Evolutionary conservation across 495 filamentous ascomycete genomes (phyloP), one percentile per base, ranked within the genome.

Genomic region (Aspergillus panamensis): DNA sequence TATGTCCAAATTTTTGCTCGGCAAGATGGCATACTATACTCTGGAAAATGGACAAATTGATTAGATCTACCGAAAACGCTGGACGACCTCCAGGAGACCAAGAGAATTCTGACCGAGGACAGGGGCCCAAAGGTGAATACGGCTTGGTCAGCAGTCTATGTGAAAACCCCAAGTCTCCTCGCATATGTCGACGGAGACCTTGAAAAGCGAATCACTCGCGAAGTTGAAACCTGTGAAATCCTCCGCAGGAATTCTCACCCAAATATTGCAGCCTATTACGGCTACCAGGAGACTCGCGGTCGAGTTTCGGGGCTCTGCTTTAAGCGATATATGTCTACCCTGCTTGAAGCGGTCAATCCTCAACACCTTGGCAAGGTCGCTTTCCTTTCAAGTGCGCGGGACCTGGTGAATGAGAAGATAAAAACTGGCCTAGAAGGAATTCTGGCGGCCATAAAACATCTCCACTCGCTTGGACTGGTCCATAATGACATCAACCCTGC

Each of bases 401-500:
- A 60, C 12, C 53, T 60, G 33, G 66, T 67, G 6, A 55, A 19
- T 3, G 50, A 49, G 21, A 48, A 57, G 42, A 63, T 64, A 8
- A 58, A 58, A 64, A 55, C 25, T 45, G 49, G 59, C 25, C 50
- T 73, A 17, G 33, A 65, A 17, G 63, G 61, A 51, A 33, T 73
- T 50, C 47, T 57, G 67, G 62, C 69, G 61, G 76, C 67, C 56
- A 56, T 75, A 55, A 43, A 62, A 45, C 73, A 79, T 62, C 62
- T 77, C 0, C 73, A 76, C 58, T 53, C 49, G 20, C 55, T 77
- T 48, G 67, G 64, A 0, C 31, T 74, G 19, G 65, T 71, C 3
- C 73, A 77, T 53, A 75, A 73, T 51, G 71, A 79, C 35, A 64
- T 77, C 20, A 75, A 70, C 54, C 68, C 69, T 2, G 57, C 49